These are phyloP conservation scores for Cladosporium sp. DNA, from an alignment of 2,329 filamentous ascomycete genomes.

Conservation along the genomic window DNA sequence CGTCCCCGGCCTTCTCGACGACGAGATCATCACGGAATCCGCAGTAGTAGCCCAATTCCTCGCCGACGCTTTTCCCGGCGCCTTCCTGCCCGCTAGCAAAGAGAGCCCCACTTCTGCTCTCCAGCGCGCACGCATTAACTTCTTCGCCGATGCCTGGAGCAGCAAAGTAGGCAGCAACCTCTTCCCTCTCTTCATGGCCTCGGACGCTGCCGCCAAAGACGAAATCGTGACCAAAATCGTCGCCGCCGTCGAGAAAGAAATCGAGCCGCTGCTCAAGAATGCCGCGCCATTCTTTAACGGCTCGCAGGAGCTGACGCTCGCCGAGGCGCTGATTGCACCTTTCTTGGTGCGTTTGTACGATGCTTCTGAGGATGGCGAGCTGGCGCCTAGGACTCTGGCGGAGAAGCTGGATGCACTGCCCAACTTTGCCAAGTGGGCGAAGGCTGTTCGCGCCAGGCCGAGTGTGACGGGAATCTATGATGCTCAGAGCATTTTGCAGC, in stretches of 20 bases:
- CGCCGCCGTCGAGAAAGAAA: constrained; percentile 59
- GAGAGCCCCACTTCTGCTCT: constrained; percentile 54
- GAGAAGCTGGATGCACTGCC: constrained; percentile 55
- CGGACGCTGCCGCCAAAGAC: constrained; percentile 38
- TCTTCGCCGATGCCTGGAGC: constrained; percentile 69
- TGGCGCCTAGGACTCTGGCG: constrained; percentile 50
- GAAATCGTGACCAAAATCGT: constrained; percentile 51
- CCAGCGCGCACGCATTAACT: constrained; percentile 61
- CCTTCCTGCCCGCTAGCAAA: constrained; percentile 57
- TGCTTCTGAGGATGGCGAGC: constrained; percentile 49
- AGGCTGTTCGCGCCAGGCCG: constrained; percentile 35
- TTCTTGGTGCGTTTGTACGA: constrained; percentile 61
- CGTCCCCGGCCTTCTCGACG: constrained; percentile 36
- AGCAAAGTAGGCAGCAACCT: constrained; percentile 54
- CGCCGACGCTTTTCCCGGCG: constrained; percentile 64
- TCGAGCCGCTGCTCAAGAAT: constrained; percentile 64
- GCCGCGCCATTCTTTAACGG: constrained; percentile 45
- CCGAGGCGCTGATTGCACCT: constrained; percentile 66
- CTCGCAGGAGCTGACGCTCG: constrained; percentile 58
- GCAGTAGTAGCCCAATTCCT: constrained; percentile 69
- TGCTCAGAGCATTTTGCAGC: constrained; percentile 45
- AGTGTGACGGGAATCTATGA: constrained; percentile 64
- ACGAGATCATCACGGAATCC: constrained; percentile 68
- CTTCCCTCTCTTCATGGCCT: constrained; percentile 43
- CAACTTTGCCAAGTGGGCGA: constrained; percentile 37